A percentile compares a stretch with the other conserved stretches of the same genome.
phyloP scores from a whole-genome alignment of 2,329 filamentous ascomycete species.

The Cladosporium colombiae region DNA sequence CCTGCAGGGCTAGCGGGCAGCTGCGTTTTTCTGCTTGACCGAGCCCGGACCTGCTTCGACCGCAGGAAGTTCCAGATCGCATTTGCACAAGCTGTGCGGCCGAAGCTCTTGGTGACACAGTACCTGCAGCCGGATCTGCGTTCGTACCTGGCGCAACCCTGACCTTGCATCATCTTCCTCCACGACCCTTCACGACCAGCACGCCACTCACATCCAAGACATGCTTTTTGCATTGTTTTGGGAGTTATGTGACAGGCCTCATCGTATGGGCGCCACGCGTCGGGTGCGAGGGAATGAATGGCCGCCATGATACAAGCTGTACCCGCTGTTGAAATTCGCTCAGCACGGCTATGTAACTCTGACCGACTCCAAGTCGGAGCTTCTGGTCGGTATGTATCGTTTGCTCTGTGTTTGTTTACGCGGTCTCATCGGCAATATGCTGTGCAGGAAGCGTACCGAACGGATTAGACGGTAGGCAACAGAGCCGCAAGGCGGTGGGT shows the following conservation, averaged over 20 bases:
- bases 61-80: slow-evolving; percentile 20
- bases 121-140: slow-evolving; percentile 24
- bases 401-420: slow-evolving; percentile 20
- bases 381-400: slow-evolving; percentile 1
- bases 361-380: not conserved
- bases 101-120: slow-evolving; percentile 18
- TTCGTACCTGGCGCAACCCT: slow-evolving; percentile 15
- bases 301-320: slow-evolving; percentile 15
- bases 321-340: not conserved
- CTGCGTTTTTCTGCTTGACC: slow-evolving; percentile 16
- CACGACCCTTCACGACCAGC: not conserved
- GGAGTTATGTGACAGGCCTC: slow-evolving; percentile 19
- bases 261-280: slow-evolving; percentile 22
- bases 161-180: slow-evolving; percentile 17
- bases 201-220: slow-evolving; percentile 2
- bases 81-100: slow-evolving; percentile 5
- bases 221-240: slow-evolving; percentile 9
- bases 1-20: slow-evolving; percentile 5
- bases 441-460: slow-evolving; percentile 11
- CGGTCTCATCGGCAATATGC: not conserved
- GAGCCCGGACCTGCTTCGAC: slow-evolving; percentile 18
- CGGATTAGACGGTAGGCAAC: not conserved
- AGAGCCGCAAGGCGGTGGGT: slow-evolving; percentile 20
- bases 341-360: slow-evolving; percentile 1
- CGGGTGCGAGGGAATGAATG: slow-evolving; percentile 18